Percentiles rank a stretch among this genome's conserved stretches.
Evolutionary conservation across 1,139 yeast genomes (phyloP).

Genomic region (Blastobotrys indianensis): DNA sequence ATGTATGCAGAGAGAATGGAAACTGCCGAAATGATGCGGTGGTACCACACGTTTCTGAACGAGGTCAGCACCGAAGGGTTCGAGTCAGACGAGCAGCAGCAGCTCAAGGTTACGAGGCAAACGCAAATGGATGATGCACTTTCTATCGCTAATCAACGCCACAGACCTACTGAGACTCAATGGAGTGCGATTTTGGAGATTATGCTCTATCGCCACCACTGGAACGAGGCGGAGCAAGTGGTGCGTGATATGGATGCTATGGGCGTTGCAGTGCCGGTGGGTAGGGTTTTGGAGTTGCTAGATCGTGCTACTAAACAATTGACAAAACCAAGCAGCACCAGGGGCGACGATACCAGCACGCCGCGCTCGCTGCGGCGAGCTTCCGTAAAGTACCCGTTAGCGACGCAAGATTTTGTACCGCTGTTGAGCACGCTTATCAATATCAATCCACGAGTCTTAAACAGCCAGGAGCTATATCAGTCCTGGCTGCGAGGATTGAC

Average conservation of each 20-base stretch:
- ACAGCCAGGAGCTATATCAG: slow-evolving; percentile 22
- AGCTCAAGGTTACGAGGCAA: not conserved
- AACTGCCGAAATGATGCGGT: slow-evolving; percentile 13
- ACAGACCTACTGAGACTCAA: slow-evolving; percentile 3
- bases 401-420: slow-evolving; percentile 12
- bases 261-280: slow-evolving; percentile 18
- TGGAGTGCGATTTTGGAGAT: slow-evolving; percentile 3
- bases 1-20: slow-evolving; percentile 18
- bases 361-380: not conserved
- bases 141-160: slow-evolving; percentile 4
- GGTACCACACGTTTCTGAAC: slow-evolving; percentile 21
- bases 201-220: slow-evolving; percentile 10
- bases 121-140: slow-evolving; percentile 1
- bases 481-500: slow-evolving; percentile 28
- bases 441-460: slow-evolving; percentile 23
- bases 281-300: slow-evolving; percentile 18
- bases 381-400: not conserved
- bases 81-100: slow-evolving; percentile 3
- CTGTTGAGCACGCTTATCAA: slow-evolving; percentile 16
- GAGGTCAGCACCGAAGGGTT: slow-evolving; percentile 6
- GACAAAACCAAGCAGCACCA: slow-evolving; percentile 1
- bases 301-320: slow-evolving; percentile 13
- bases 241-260: slow-evolving; percentile 18
- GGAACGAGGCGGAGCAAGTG: slow-evolving; percentile 15
- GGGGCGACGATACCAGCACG: not conserved